phyloP scores from a whole-genome alignment of 371 early-diverging fungal genomes.

The Lichtheimia ramosa region DNA sequence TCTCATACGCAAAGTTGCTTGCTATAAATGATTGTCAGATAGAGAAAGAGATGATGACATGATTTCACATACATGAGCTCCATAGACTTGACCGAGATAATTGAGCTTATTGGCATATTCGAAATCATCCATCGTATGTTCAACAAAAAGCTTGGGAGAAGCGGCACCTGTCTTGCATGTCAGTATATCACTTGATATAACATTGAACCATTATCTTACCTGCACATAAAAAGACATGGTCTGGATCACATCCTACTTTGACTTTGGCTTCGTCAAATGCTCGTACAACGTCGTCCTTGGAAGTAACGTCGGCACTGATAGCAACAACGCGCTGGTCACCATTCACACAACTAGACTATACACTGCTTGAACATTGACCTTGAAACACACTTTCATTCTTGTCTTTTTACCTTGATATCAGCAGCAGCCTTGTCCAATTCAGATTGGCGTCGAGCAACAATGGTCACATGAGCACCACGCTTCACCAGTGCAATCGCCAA shows the following conservation, averaged over 20 bases:
- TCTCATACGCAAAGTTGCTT: constrained; percentile 68
- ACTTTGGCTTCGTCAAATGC: constrained; percentile 67
- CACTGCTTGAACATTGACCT: not conserved
- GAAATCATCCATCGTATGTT: constrained; percentile 64
- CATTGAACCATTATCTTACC: constrained; percentile 37
- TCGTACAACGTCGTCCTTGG: constrained; percentile 48
- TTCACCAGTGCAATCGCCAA: constrained; percentile 75
- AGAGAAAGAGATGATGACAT: not conserved
- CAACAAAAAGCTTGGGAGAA: constrained; percentile 74
- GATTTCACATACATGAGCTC: constrained; percentile 62
- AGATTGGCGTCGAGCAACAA: constrained; percentile 74
- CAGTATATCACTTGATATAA: too few relatives aligned
- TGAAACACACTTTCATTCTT: not conserved
- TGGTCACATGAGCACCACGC: constrained; percentile 85
- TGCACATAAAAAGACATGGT: constrained; percentile 81
- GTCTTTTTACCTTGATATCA: constrained; percentile 52
- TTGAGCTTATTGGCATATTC: constrained; percentile 70
- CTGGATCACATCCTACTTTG: constrained; percentile 59
- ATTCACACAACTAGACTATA: constrained; percentile 11
- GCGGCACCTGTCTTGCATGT: constrained; percentile 42
- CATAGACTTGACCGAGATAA: constrained; percentile 79
- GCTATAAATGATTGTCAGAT: constrained; percentile 28
- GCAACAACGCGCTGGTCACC: constrained; percentile 46
- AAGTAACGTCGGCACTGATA: constrained; percentile 65
- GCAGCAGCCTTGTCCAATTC: constrained; percentile 57